phyloP scores from a whole-genome alignment of 192 early-diverging fungal species.

The Chytriomyces sp. region DNA sequence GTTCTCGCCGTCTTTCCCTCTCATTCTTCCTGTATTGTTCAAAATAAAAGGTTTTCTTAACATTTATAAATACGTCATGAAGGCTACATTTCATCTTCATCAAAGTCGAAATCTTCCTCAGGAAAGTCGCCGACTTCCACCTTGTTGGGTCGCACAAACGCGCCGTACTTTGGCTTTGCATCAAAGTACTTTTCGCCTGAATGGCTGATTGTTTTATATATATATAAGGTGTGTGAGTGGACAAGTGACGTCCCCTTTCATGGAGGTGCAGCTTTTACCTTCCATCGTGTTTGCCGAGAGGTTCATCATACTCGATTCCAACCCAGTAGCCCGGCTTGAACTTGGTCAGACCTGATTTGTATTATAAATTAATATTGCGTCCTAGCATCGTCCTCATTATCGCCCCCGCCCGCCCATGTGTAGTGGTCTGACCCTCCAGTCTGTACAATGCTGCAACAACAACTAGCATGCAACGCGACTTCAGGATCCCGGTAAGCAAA shows the following conservation, averaged over 20 bases:
- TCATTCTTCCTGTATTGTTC: too few relatives aligned
- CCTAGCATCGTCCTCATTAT: too few relatives aligned
- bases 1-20: too few relatives aligned
- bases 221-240: neutral
- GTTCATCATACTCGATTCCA: constrained; percentile 95
- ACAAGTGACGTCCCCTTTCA: neutral
- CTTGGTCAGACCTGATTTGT: constrained; percentile 29
- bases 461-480: neutral
- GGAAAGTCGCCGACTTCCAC: constrained; percentile 92
- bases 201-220: constrained; percentile 46
- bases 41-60: neutral
- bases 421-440: too few relatives aligned
- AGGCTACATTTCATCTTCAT: constrained; percentile 53
- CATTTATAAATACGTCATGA: too few relatives aligned
- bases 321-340: constrained; percentile 92
- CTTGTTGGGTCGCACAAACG: constrained; percentile 87
- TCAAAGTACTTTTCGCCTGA: constrained; percentile 78
- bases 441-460: neutral
- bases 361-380: constrained; percentile 4
- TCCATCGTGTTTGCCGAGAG: constrained; percentile 93
- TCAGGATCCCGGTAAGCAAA: too few relatives aligned
- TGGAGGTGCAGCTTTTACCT: constrained; percentile 43
- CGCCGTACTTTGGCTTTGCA: constrained; percentile 74
- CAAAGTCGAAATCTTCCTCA: constrained; percentile 77
- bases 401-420: too few relatives aligned